Conservation (phyloP, 495 filamentous ascomycete species). For the Aspergillus cavernicola region DNA sequence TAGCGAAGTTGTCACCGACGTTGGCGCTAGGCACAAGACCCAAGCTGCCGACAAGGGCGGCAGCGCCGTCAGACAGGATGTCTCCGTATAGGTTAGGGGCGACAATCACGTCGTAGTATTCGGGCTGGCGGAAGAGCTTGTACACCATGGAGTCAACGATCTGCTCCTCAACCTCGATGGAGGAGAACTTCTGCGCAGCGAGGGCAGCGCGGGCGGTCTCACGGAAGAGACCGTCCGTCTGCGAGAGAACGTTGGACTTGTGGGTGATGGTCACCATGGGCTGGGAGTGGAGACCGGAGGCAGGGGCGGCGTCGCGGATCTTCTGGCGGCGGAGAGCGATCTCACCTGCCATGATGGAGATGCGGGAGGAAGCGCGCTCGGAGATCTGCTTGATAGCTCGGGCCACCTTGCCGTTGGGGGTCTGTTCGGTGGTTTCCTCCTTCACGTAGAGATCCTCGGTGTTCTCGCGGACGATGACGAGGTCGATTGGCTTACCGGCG, state of each 20-base stretch:
- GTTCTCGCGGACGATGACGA: conserved; percentile 98
- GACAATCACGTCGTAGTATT: conserved; percentile 94
- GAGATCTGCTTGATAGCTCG: conserved; percentile 98
- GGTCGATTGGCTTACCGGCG: conserved; percentile 69
- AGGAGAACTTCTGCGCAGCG: conserved; percentile 54
- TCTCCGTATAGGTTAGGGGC: conserved; percentile 98
- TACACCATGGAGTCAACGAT: conserved; percentile 99
- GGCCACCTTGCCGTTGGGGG: conserved; percentile 74
- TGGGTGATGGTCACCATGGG: conserved; percentile 95
- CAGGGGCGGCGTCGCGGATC: conserved; percentile 55
- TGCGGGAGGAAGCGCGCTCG: conserved; percentile 73
- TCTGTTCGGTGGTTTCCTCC: conserved; percentile 79
- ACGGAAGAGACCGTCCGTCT: conserved; percentile 96
- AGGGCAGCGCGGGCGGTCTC: conserved; percentile 70
- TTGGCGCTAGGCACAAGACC: conserved; percentile 96
- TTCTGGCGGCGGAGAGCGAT: conserved; percentile 84
- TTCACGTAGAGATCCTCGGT: conserved; percentile 99
- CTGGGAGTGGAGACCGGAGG: conserved; percentile 53
- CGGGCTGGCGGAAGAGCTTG: conserved; percentile 95
- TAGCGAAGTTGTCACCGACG: conserved; percentile 90
- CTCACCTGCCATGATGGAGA: conserved; percentile 89
- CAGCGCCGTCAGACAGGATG: conserved; percentile 92
- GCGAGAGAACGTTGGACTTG: conserved; percentile 95
- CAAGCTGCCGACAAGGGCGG: conserved; percentile 88
- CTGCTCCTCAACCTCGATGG: conserved; percentile 83